Evolutionary conservation across 345 rosid species (phyloP).

Genomic region (Eucalyptus regnans): DNA sequence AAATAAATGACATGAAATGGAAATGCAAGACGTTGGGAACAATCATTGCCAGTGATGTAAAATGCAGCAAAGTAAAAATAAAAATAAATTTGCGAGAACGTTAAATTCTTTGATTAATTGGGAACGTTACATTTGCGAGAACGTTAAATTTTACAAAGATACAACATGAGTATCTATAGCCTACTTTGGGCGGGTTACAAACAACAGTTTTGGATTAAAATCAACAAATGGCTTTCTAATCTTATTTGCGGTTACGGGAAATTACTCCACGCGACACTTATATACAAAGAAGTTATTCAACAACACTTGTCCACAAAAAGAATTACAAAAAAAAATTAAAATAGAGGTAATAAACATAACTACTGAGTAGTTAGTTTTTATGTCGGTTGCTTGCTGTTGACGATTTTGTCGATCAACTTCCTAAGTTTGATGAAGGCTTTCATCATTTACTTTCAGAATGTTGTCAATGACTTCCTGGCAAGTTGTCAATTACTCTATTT

Average conservation of each 20-base stretch:
- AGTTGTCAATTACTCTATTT: neutral
- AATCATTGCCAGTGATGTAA: neutral
- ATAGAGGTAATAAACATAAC: neutral
- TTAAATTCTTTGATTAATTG: neutral
- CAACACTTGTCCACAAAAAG: neutral
- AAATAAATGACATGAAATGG: neutral
- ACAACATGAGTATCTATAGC: neutral
- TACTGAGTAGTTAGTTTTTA: neutral
- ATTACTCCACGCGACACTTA: neutral
- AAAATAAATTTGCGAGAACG: neutral
- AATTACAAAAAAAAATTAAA: neutral
- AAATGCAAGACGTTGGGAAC: neutral
- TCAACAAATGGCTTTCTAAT: neutral
- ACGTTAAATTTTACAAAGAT: neutral
- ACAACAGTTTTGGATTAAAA: neutral
- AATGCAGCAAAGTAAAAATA: neutral
- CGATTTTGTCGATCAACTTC: neutral
- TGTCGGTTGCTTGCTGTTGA: neutral
- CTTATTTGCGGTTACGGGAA: neutral
- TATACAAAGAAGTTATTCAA: neutral
- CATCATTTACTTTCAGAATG: neutral
- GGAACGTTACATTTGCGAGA: neutral
- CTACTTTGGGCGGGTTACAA: neutral
- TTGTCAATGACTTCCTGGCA: neutral
- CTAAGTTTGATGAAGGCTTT: neutral